phyloP scores from a whole-genome alignment of 305 asterid species.

The Nicotiana rustica region DNA sequence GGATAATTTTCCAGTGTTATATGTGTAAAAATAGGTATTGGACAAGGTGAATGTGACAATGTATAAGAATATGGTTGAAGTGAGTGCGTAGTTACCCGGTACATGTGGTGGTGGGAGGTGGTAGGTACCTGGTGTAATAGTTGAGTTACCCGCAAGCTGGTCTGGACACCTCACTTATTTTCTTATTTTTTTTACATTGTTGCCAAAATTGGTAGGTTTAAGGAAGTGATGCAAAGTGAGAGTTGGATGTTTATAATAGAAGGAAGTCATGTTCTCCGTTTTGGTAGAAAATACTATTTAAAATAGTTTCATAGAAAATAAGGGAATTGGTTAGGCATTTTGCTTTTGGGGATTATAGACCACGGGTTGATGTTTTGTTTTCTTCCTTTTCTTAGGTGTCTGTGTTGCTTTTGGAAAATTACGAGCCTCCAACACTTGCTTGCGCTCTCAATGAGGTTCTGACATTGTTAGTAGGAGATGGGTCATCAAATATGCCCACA shows the following conservation, averaged over 20 bases:
- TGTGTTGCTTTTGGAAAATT: conserved; percentile 62
- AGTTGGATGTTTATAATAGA: not conserved
- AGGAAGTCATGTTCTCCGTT: not conserved
- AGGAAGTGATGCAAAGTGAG: not conserved
- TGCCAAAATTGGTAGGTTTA: not conserved
- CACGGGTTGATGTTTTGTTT: conserved; percentile 1
- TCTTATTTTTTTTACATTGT: not conserved
- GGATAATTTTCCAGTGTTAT: not conserved
- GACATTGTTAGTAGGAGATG: conserved; percentile 55
- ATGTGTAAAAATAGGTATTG: not conserved
- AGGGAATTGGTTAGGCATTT: conserved; percentile 7
- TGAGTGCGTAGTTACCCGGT: not conserved
- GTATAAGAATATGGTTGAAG: not conserved
- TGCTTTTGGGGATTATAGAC: conserved; percentile 25
- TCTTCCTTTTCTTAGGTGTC: conserved; percentile 60
- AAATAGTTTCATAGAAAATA: not conserved
- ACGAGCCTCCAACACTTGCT: conserved; percentile 72
- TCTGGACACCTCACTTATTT: no score
- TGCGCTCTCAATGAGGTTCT: conserved; percentile 85
- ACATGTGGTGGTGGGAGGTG: no score
- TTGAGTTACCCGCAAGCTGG: no score
- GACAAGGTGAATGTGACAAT: not conserved
- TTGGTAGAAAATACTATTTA: not conserved
- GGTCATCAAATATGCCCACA: conserved; percentile 55
- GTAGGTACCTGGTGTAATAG: no score